Evolutionary conservation across 768 basidiomycete genomes (phyloP), one percentile per base, ranked within the genome.

Genomic region (Sporobolomyces pararoseus): DNA sequence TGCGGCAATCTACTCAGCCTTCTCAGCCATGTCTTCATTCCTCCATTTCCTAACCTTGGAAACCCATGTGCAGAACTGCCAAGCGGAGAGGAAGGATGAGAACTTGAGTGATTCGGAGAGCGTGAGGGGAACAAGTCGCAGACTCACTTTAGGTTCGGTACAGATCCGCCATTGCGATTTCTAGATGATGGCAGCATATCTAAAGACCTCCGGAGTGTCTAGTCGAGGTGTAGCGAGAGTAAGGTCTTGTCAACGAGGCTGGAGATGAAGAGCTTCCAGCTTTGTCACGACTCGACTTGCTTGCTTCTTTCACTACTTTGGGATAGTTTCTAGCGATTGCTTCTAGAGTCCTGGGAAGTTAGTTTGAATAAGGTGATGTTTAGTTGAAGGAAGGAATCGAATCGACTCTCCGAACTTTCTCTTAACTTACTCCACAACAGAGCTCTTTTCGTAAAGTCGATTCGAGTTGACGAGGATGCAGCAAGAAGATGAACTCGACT

Each of bases 401-500:
- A 35, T 47, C 53, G 32, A 47, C 25, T 57, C 44, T 13, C 57
- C 39, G 39, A 9, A 9, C 39, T 42, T 17, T 17, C 39, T 9
- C 39, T 54, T 34, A 4, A 7, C 53, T 34, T 35, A 19, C 5
- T 34, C 53, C 13, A 6, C 53, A 9, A 21, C 53, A 5, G 32
- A n/a, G n/a, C n/a, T n/a, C n/a, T n/a, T n/a, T n/a, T n/a, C n/a
- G n/a, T n/a, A n/a, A n/a, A n/a, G n/a, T n/a, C n/a, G 31, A 54
- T 17, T 51, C 23, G 50, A 51, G 27, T 51, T 27, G n/a, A 27
- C 21, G 16, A 13, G 39, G 46, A 62, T 65, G 63, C 51, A 71
- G 5, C 64, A 60, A 4, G 67, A 71, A 27, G 68, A 70, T 31
- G 74, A 72, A 23, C 67, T 74, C 66, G 73, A 74, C 73, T 74